These are phyloP conservation scores for Colletotrichum magnum DNA, from an alignment of 2,329 filamentous ascomycete genomes.

Conservation along the genomic window DNA sequence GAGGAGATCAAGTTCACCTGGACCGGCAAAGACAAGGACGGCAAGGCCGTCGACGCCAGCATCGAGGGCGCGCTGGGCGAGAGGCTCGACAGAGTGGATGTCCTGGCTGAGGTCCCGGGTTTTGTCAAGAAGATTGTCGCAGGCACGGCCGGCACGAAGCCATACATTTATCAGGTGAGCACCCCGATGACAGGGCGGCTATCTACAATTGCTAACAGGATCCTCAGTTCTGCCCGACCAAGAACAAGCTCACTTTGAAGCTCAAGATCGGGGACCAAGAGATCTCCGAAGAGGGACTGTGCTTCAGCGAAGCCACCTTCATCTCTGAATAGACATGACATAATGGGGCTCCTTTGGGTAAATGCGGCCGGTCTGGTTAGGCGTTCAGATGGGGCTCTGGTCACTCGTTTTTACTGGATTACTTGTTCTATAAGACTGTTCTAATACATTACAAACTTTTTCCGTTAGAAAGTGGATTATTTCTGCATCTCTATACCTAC, in stretches of 20 bases:
- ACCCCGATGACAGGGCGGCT: not conserved
- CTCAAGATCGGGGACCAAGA: constrained; percentile 88
- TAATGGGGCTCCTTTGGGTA: constrained; percentile 36
- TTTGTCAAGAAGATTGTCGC: constrained; percentile 97
- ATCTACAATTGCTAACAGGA: constrained; percentile 43
- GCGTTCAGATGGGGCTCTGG: constrained; percentile 36
- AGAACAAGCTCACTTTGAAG: constrained; percentile 79
- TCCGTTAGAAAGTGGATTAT: not conserved
- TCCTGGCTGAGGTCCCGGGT: constrained; percentile 95
- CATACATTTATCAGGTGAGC: constrained; percentile 95
- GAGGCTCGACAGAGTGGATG: constrained; percentile 86
- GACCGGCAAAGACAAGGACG: constrained; percentile 83
- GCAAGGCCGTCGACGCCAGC: constrained; percentile 77
- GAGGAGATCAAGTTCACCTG: constrained; percentile 81
- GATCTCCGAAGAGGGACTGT: constrained; percentile 80
- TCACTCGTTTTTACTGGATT: constrained; percentile 39
- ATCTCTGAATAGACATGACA: constrained; percentile 73
- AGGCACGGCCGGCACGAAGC: constrained; percentile 89
- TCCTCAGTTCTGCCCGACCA: constrained; percentile 76
- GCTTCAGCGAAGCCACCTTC: constrained; percentile 96
- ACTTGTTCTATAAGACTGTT: constrained; percentile 36
- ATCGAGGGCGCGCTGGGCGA: constrained; percentile 79
- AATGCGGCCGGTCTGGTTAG: constrained; percentile 32
- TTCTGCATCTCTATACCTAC: too few species aligned
- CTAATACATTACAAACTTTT: constrained; percentile 35